phyloP scores from a whole-genome alignment of 73 alveolate genomes.

The Symbiodinium natans region DNA sequence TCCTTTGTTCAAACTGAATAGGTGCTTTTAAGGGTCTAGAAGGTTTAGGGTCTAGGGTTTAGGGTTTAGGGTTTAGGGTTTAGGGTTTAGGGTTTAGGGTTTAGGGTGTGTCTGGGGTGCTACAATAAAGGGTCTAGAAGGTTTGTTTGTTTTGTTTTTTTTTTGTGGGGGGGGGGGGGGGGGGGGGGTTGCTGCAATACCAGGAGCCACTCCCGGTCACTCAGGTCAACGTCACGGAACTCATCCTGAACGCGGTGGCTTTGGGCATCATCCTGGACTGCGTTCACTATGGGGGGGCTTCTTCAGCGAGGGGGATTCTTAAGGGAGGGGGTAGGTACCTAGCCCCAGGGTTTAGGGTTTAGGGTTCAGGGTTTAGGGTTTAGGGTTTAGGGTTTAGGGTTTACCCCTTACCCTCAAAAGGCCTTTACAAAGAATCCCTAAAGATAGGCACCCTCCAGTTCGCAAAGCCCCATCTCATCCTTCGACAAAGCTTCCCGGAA shows the following conservation, averaged over 20 bases:
- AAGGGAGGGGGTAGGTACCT: not conserved
- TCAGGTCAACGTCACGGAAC: conserved; percentile 42
- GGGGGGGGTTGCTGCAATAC: not conserved
- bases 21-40: too few species aligned
- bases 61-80: not conserved
- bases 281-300: conserved; percentile 12
- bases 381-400: conserved; percentile 15
- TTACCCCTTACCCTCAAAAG: not conserved
- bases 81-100: not conserved
- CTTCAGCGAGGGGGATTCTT: not conserved
- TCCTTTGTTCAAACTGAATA: not conserved
- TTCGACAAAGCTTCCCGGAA: not conserved
- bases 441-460: not conserved
- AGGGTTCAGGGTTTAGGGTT: not conserved
- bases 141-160: too few species aligned
- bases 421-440: not conserved
- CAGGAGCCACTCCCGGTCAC: not conserved
- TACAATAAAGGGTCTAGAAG: too few species aligned
- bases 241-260: conserved; percentile 81
- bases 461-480: not conserved
- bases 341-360: not conserved
- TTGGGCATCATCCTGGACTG: conserved; percentile 71
- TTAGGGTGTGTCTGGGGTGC: too few species aligned
- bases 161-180: too few species aligned
- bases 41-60: not conserved